A percentile compares a stretch with the other conserved stretches of the same genome.
phyloP scores from a whole-genome alignment of 2,329 filamentous ascomycete species.

The Diaporthe eres region DNA sequence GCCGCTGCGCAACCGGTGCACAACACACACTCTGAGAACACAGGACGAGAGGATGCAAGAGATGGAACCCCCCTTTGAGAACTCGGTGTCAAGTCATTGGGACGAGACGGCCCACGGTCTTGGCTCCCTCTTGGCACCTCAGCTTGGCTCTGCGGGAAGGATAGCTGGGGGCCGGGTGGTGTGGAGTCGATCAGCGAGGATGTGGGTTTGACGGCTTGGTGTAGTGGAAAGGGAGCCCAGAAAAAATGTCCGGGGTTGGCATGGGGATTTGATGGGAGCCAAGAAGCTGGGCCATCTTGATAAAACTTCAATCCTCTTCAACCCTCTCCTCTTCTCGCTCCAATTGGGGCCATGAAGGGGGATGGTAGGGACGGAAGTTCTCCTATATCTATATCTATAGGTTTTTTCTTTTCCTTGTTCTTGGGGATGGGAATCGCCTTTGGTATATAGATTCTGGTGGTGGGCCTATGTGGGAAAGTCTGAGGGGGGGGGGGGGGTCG shows the following conservation, averaged over 20 bases:
- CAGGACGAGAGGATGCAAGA: conserved; percentile 1
- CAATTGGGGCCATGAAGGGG: not conserved
- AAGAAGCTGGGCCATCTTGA: conserved; percentile 30
- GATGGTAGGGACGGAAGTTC: not conserved
- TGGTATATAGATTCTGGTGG: conserved; percentile 14
- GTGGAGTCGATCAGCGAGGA: conserved; percentile 27
- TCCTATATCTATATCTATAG: conserved; percentile 23
- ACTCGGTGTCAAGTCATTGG: conserved; percentile 31
- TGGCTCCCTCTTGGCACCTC: conserved; percentile 31
- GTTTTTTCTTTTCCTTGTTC: conserved; percentile 26
- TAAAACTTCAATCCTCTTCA: not conserved
- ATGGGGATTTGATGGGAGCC: conserved; percentile 10
- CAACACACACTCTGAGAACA: not conserved
- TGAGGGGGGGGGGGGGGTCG: not conserved
- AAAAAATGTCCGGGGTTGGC: conserved; percentile 3
- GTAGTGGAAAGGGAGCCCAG: not conserved
- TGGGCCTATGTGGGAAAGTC: not conserved
- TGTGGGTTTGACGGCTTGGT: conserved; percentile 18
- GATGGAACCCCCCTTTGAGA: conserved; percentile 5
- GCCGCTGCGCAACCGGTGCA: not conserved
- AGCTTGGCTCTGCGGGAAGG: conserved; percentile 34
- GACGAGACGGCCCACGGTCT: conserved; percentile 23
- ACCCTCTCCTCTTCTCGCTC: not conserved
- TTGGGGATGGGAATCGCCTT: conserved; percentile 12
- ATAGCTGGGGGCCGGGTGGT: conserved; percentile 15